A percentile compares a stretch with the other conserved stretches of the same genome.
Conservation (phyloP, 2,329 filamentous ascomycete genomes). For the Ascochyta pisi region DNA sequence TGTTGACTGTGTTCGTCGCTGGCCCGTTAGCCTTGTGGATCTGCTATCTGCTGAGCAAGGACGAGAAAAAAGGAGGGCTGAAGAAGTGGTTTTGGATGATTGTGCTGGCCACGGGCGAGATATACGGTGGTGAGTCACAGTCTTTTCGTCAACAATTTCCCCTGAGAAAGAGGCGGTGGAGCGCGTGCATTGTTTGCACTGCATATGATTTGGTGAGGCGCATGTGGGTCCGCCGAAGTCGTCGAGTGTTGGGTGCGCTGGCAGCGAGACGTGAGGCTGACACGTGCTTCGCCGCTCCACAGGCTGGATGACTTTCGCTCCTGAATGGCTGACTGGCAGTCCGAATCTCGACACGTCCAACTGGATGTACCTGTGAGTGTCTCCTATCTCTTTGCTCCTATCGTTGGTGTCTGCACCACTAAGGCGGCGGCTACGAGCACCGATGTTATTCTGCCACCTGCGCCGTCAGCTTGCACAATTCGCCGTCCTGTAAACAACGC, state of each 20-base stretch:
- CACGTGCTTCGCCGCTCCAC: slow-evolving; percentile 46
- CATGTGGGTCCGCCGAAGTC: slow-evolving; percentile 28
- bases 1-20: slow-evolving; percentile 66
- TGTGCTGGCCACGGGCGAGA: slow-evolving; percentile 66
- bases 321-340: slow-evolving; percentile 68
- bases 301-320: slow-evolving; percentile 70
- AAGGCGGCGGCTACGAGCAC: background rate
- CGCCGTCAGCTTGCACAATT: background rate
- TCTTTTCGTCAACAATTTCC: background rate
- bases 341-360: slow-evolving; percentile 65
- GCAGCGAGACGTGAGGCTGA: slow-evolving; percentile 39
- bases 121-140: slow-evolving; percentile 62
- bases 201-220: slow-evolving; percentile 25
- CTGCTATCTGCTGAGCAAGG: slow-evolving; percentile 59
- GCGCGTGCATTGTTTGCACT: slow-evolving; percentile 18
- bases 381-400: background rate
- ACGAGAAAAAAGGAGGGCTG: slow-evolving; percentile 47
- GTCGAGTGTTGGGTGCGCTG: slow-evolving; percentile 27
- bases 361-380: slow-evolving; percentile 62
- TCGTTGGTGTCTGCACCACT: slow-evolving; percentile 5
- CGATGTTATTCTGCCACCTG: slow-evolving; percentile 1
- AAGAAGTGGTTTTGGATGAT: slow-evolving; percentile 61
- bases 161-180: slow-evolving; percentile 18
- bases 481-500: background rate
- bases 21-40: slow-evolving; percentile 65